These are phyloP conservation scores for Albatrellus ellisii DNA, from an alignment of 768 basidiomycete genomes.

Conservation along the genomic window DNA sequence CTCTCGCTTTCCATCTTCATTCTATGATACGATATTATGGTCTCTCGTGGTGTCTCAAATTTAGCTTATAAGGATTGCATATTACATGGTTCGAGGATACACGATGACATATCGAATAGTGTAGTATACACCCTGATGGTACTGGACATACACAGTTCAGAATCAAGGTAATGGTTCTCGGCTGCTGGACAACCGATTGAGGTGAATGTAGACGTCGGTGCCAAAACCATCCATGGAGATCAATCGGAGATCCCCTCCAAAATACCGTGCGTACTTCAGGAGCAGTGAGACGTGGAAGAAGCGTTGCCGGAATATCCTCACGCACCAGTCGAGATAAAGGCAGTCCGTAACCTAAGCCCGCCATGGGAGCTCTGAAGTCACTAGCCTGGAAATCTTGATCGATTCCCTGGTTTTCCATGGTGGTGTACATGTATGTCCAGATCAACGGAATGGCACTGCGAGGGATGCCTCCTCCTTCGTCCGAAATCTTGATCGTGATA, in stretches of 20 bases:
- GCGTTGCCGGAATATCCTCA: slow-evolving; percentile 3
- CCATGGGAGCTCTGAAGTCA: slow-evolving; percentile 97
- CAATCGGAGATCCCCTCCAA: slow-evolving; percentile 83
- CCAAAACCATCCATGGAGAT: slow-evolving; percentile 99
- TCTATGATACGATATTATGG: no score
- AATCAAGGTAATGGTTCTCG: slow-evolving; percentile 58
- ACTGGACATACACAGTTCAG: neutral
- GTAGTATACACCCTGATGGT: no score
- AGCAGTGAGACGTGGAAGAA: neutral
- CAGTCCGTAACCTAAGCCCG: slow-evolving; percentile 89
- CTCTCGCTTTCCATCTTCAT: no score
- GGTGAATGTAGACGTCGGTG: slow-evolving; percentile 87
- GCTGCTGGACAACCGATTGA: slow-evolving; percentile 76
- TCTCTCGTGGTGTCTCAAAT: no score
- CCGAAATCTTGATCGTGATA: slow-evolving; percentile 97
- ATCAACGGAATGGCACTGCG: slow-evolving; percentile 83
- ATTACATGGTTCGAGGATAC: no score
- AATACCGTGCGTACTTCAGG: slow-evolving; percentile 80
- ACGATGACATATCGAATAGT: no score
- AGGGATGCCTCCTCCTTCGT: slow-evolving; percentile 94
- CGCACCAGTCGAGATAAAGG: slow-evolving; percentile 83
- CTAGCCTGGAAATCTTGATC: slow-evolving; percentile 70
- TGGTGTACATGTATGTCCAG: slow-evolving; percentile 98
- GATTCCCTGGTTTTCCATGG: slow-evolving; percentile 58
- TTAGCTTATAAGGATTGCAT: no score